A percentile compares a stretch with the other conserved stretches of the same genome.
These are phyloP conservation scores for Pythium apleroticum DNA, from an alignment of 352 stramenopile species.

Conservation along the genomic window DNA sequence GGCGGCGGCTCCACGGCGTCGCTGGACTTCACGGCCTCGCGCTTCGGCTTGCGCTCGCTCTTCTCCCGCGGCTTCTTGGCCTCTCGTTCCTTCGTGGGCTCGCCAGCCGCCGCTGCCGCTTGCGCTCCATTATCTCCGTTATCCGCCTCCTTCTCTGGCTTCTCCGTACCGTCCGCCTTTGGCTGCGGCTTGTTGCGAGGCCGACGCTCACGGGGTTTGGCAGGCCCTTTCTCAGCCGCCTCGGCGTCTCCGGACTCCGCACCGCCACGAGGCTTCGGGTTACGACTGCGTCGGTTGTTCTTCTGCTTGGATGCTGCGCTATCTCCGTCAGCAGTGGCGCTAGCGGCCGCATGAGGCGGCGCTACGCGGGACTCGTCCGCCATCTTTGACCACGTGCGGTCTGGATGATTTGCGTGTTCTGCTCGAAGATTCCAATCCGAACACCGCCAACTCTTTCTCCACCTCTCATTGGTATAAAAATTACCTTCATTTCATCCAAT, in stretches of 20 bases:
- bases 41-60: conserved; percentile 7
- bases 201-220: background rate
- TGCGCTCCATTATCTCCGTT: background rate
- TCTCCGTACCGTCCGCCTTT: background rate
- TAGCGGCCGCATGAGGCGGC: background rate
- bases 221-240: background rate
- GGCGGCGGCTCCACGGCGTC: background rate
- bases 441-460: background rate
- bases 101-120: background rate
- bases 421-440: conserved; percentile 1
- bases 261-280: conserved; percentile 5
- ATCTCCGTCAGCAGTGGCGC: background rate
- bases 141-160: background rate
- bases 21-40: background rate
- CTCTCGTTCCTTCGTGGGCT: conserved; percentile 3
- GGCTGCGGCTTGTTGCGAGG: background rate
- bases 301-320: background rate
- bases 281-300: background rate
- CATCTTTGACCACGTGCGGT: conserved; percentile 5
- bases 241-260: conserved; percentile 1
- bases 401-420: background rate
- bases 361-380: conserved; percentile 5
- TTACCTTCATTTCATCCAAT: background rate
- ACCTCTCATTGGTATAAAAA: background rate
- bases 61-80: conserved; percentile 15